Base-by-base conservation (phyloP, 495 filamentous ascomycete species). In the Podospora pseudocomata region DNA sequence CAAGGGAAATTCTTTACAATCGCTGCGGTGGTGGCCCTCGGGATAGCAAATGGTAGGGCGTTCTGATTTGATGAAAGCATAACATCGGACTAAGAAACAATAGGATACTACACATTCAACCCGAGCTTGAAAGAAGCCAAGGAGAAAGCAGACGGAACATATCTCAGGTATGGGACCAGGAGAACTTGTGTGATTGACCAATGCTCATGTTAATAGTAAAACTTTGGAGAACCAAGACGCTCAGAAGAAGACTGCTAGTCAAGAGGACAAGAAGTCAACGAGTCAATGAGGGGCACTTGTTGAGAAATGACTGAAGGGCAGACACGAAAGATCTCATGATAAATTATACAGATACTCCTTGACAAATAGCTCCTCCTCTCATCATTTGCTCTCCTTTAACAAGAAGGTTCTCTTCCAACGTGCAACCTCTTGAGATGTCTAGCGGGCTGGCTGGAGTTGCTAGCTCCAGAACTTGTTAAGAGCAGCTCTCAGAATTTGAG, bases 21-120 rank as follows among this genome's bases (percentile, higher is more conserved):
- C 49, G 73, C 54, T 63, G 7, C 69, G 2, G 66, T 75, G 27
- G 20, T 73, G 13, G 70, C 68, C 18, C 49, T 77, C 26, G 75
- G 75, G 1, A 66, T 77, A n/a, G 66, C 69, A 6, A 77, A 77
- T 68, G 75, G 75, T 77, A 61, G 15, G 66, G 6, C 16, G n/a
- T 20, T 23, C 13, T 7, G 5, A 19, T 20, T 19, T 32, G 11
- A 1, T 16, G 32, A 62, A 11, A 62, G 7, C 2, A 32, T 32
- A 57, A 20, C n/a, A 13, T 9, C 19, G 18, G 3, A 53, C 71
- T 76, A 55, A 72, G 68, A 49, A 23, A 13, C n/a, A n/a, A 13
- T 65, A 85, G 83, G 80, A 19, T 76, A 78, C 63, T 83, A 80
- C 68, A 74, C 77, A 3, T 83, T 84, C 67, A 72, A 74, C 18